Evolutionary conservation across 495 filamentous ascomycete genomes (phyloP), one percentile per base, ranked within the genome.

Genomic region (Ascobolus immersus): DNA sequence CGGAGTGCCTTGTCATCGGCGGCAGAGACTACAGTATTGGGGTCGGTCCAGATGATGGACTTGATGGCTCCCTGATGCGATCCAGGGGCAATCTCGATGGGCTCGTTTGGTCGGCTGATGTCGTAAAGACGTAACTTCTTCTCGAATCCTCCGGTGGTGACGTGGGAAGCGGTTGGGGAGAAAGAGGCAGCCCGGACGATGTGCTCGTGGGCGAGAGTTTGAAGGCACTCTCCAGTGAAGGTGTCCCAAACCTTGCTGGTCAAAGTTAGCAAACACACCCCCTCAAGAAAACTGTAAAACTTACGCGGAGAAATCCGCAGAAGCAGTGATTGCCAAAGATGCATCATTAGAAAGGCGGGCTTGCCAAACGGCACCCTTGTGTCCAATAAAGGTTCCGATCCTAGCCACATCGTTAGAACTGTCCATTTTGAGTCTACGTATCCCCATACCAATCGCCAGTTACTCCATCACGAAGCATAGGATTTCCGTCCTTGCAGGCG

Each of bases 401-500:
- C 76, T 77, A 39, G 5, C 17, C 6, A n/a, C 12, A 15, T 28
- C 20, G 8, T 28, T 28, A 18, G 17, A 21, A 36, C 12, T 11
- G 18, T 11, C 9, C 10, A 19, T 10, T 39, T 32, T 28, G 7
- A 12, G 8, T 7, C 17, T 34, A 24, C 19, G 20, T 30, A 14
- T 17, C 13, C 32, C 38, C 65, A 37, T 55, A 74, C 72, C 79
- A 96, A 52, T 96, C 86, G 35, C 86, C 86, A 11, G 86, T 94
- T 34, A 90, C 67, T 34, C 86, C 86, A 61, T 96, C 77, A 35
- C 86, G 74, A 44, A 96, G 76, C 84, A 94, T 94, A 21, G 86
- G 86, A 52, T 93, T 93, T 45, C 79, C 80, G 55, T 96, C 86
- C 66, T 96, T 96, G 64, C 89, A 94, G 35, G 84, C 80, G n/a